A percentile compares a stretch with the other conserved stretches of the same genome.
These are phyloP conservation scores for Fusarium longipes DNA, from an alignment of 2,329 filamentous ascomycete genomes.

Conservation along the genomic window DNA sequence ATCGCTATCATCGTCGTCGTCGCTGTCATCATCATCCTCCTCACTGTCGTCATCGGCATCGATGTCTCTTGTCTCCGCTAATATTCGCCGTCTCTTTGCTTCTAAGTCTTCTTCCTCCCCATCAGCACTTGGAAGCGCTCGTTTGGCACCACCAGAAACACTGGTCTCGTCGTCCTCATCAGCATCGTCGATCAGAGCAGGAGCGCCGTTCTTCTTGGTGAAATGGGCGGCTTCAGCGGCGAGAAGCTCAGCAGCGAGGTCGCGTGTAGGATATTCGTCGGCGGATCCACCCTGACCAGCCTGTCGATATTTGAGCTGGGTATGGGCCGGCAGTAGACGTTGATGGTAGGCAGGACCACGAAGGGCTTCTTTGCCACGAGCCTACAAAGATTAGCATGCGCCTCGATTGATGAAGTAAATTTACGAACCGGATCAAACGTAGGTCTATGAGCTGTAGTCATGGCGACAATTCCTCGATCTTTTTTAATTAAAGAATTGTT, in stretches of 20 bases:
- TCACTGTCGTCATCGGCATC: conserved; percentile 78
- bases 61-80: conserved; percentile 88
- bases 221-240: conserved; percentile 89
- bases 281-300: conserved; percentile 89
- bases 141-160: conserved; percentile 65
- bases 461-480: conserved; percentile 46
- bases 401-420: neutral
- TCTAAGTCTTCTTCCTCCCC: conserved; percentile 71
- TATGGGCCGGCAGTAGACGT: conserved; percentile 92
- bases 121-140: conserved; percentile 56
- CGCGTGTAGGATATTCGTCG: conserved; percentile 74
- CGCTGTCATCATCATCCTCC: conserved; percentile 67
- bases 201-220: conserved; percentile 77
- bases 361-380: conserved; percentile 92
- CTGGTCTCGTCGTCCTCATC: conserved; percentile 59
- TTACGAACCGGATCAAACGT: conserved; percentile 89
- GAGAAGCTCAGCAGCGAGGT: conserved; percentile 90
- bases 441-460: conserved; percentile 81
- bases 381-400: conserved; percentile 61
- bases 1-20: conserved; percentile 62
- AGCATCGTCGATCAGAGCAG: conserved; percentile 59
- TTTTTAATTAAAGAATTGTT: neutral
- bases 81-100: conserved; percentile 84
- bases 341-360: conserved; percentile 96
- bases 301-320: conserved; percentile 86